These are phyloP conservation scores for Solanum etuberosum DNA, from an alignment of 257 asterid species.

Conservation along the genomic window DNA sequence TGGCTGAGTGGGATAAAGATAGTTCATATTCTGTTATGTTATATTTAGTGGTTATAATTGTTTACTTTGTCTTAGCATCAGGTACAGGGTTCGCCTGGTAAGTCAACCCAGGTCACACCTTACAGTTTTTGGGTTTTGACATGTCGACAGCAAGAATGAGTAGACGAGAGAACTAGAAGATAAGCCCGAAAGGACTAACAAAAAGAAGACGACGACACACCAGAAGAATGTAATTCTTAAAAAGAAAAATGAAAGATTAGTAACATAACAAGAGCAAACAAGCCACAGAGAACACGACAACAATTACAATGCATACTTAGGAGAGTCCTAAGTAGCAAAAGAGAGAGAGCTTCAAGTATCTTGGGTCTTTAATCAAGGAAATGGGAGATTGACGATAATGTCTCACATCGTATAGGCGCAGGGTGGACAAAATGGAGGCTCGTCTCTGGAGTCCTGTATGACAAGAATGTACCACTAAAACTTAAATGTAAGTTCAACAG, in stretches of 20 bases:
- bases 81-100: background rate
- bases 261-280: background rate
- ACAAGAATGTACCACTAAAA: background rate
- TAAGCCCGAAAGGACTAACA: background rate
- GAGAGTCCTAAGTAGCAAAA: background rate
- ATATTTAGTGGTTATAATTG: background rate
- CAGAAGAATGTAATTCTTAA: background rate
- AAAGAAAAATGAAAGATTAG: background rate
- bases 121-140: background rate
- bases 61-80: background rate
- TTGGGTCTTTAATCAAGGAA: background rate
- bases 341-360: background rate
- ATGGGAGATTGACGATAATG: background rate
- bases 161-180: background rate
- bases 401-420: background rate
- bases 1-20: background rate
- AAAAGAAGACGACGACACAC: background rate
- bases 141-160: background rate
- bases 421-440: background rate
- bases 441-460: background rate
- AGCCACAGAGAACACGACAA: background rate
- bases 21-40: background rate
- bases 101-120: background rate
- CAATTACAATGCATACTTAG: background rate
- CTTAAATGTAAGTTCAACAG: background rate